phyloP scores from a whole-genome alignment of 768 basidiomycete species.

The Stropharia rugosoannulata region DNA sequence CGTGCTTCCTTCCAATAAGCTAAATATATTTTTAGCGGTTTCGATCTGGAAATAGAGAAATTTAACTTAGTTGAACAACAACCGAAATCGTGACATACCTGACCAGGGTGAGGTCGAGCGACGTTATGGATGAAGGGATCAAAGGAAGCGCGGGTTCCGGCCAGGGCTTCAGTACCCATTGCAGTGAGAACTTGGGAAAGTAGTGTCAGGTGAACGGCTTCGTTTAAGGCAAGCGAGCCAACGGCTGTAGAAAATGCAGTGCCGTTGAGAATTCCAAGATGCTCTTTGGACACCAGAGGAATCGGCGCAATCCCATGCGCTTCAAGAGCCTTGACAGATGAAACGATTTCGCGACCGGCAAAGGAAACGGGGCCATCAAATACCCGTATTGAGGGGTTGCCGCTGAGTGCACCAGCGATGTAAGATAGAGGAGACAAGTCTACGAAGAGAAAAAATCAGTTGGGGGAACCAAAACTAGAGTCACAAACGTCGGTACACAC shows the following conservation, averaged over 20 bases:
- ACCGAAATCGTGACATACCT: constrained; percentile 32
- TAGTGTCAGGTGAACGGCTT: constrained; percentile 65
- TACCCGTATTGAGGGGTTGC: constrained; percentile 77
- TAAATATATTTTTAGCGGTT: constrained; percentile 65
- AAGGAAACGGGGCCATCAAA: constrained; percentile 54
- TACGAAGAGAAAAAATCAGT: constrained; percentile 20
- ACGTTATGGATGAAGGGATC: constrained; percentile 76
- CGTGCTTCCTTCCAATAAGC: constrained; percentile 65
- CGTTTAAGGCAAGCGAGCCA: constrained; percentile 71
- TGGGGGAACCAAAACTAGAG: constrained; percentile 10
- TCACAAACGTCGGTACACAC: constrained; percentile 31
- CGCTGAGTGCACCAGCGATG: constrained; percentile 77
- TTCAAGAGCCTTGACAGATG: constrained; percentile 56
- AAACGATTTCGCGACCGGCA: constrained; percentile 48
- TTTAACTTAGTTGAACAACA: not conserved
- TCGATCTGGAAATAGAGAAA: constrained; percentile 48
- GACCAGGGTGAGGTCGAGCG: constrained; percentile 83
- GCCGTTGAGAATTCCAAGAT: constrained; percentile 81
- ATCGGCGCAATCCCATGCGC: constrained; percentile 64
- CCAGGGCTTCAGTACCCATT: constrained; percentile 80
- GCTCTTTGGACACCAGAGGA: constrained; percentile 71
- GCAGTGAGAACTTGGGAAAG: constrained; percentile 77
- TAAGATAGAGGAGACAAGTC: constrained; percentile 83
- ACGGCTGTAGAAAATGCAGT: constrained; percentile 83
- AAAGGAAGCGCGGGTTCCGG: constrained; percentile 70